Evolutionary conservation across 2,329 filamentous ascomycete genomes (phyloP).

Genomic region (Eutypa lata): DNA sequence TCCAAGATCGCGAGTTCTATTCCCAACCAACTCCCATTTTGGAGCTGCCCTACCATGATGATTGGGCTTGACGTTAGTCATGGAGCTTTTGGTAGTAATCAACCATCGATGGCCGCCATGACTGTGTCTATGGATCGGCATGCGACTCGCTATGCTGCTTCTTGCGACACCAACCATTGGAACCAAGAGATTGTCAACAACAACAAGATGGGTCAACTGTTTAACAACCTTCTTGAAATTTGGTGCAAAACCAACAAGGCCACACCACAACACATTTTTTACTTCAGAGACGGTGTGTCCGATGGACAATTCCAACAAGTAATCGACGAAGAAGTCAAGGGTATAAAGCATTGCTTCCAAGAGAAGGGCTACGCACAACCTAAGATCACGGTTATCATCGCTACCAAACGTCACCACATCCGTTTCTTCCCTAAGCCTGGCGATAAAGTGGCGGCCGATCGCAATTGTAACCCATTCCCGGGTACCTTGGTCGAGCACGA

Average conservation of each 20-base stretch:
- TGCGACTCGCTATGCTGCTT: slow-evolving; percentile 73
- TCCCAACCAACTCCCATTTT: slow-evolving; percentile 38
- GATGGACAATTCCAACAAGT: slow-evolving; percentile 84
- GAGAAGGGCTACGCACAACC: slow-evolving; percentile 38
- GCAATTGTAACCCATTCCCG: slow-evolving; percentile 77
- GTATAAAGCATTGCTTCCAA: slow-evolving; percentile 62
- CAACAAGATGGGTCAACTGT: slow-evolving; percentile 62
- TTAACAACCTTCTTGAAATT: slow-evolving; percentile 58
- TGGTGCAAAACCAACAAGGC: slow-evolving; percentile 61
- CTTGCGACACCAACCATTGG: slow-evolving; percentile 78
- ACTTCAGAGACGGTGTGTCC: slow-evolving; percentile 89
- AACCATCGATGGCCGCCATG: slow-evolving; percentile 81
- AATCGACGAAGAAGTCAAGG: slow-evolving; percentile 70
- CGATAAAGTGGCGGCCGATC: slow-evolving; percentile 54
- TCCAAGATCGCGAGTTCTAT: slow-evolving; percentile 39
- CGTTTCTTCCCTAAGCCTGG: slow-evolving; percentile 76
- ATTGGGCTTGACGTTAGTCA: slow-evolving; percentile 93
- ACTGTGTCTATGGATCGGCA: slow-evolving; percentile 74
- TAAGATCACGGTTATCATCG: slow-evolving; percentile 82
- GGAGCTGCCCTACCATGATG: slow-evolving; percentile 66
- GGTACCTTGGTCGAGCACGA: slow-evolving; percentile 86
- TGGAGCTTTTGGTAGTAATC: slow-evolving; percentile 61
- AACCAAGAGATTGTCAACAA: slow-evolving; percentile 75
- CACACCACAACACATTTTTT: slow-evolving; percentile 75
- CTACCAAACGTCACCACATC: slow-evolving; percentile 91